Conservation (phyloP, 192 early-diverging fungal species). For the Geosiphon pyriformis region DNA sequence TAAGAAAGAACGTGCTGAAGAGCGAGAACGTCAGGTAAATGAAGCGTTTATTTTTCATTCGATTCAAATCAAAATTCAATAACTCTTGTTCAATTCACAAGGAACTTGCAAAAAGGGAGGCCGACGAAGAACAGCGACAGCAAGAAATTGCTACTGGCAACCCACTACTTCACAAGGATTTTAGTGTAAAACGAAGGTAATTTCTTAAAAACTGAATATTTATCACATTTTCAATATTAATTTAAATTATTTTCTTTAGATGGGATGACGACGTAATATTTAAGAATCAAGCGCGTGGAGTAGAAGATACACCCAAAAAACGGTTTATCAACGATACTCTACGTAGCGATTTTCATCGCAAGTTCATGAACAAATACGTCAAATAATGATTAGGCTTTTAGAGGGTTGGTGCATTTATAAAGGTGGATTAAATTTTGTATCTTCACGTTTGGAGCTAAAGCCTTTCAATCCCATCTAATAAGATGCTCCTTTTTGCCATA, state of each 20-base stretch:
- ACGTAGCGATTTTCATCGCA: constrained; percentile 92
- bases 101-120: constrained; percentile 48
- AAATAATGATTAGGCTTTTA: too few species aligned
- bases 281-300: constrained; percentile 89
- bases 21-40: constrained; percentile 69
- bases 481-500: too few species aligned
- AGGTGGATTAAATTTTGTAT: too few species aligned
- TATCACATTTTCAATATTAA: too few species aligned
- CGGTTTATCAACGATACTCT: constrained; percentile 97
- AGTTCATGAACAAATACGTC: constrained; percentile 91
- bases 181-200: constrained; percentile 77
- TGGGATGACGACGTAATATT: constrained; percentile 99
- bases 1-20: constrained; percentile 84
- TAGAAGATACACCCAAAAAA: constrained; percentile 84
- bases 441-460: too few species aligned
- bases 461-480: too few species aligned
- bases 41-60: neutral
- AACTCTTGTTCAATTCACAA: constrained; percentile 34
- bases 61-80: constrained; percentile 12
- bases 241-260: too few species aligned
- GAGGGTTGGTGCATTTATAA: too few species aligned
- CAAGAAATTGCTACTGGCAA: constrained; percentile 70
- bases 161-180: constrained; percentile 73
- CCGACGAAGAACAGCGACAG: constrained; percentile 52
- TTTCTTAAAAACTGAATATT: neutral